Percentiles rank a stretch among this genome's conserved stretches.
Evolutionary conservation across 441 rosid species (phyloP).

Genomic region (Pelargonium exstipulatum): DNA sequence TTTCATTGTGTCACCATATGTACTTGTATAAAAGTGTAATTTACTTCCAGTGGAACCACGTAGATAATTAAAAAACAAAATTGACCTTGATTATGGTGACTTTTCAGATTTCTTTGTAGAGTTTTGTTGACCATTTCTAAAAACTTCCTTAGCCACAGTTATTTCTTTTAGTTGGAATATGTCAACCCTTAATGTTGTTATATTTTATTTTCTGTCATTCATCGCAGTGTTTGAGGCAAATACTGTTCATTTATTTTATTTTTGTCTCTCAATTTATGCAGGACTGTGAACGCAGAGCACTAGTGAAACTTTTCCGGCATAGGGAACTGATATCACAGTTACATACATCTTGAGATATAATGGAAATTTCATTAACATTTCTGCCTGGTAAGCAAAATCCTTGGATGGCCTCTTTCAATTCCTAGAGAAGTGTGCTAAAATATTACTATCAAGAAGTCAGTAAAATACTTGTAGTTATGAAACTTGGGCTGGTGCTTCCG

Average conservation of each 20-base stretch:
- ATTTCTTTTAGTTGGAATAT: background rate
- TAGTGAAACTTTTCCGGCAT: conserved; percentile 62
- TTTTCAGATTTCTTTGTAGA: background rate
- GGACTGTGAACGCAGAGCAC: conserved; percentile 85
- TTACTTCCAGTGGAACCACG: background rate
- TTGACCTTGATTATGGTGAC: background rate
- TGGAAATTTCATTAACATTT: background rate
- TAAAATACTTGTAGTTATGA: no score
- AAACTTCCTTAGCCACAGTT: background rate
- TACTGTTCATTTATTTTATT: conserved; percentile 4
- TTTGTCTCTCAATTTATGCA: conserved; percentile 25
- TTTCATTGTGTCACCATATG: background rate
- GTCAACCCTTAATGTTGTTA: background rate
- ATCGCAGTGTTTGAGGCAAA: background rate
- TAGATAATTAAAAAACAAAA: no score
- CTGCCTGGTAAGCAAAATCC: background rate
- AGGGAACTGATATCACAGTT: conserved; percentile 39
- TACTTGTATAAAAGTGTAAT: background rate
- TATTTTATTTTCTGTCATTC: background rate
- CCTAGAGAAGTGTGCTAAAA: no score
- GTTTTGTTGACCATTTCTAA: background rate
- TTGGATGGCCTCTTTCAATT: background rate
- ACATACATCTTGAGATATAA: conserved; percentile 28
- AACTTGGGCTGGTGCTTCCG: no score
- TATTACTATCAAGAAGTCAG: no score